A percentile compares a stretch with the other conserved stretches of the same genome.
phyloP scores from a whole-genome alignment of 768 basidiomycete species.

The Sarcodon aspratus region DNA sequence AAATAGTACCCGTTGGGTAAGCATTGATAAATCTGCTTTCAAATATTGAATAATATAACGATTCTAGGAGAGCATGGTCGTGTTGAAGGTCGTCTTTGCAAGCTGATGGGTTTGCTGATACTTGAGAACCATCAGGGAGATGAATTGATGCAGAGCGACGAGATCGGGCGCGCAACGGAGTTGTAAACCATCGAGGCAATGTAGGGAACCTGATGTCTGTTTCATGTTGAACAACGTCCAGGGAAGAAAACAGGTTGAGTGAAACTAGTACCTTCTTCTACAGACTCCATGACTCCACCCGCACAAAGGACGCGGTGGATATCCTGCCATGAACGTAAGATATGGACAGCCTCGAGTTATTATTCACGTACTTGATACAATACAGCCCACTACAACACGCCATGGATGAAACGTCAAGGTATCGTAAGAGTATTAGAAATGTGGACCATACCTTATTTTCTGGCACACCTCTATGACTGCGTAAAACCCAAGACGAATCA shows the following conservation, averaged over 20 bases:
- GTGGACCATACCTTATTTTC: constrained; percentile 49
- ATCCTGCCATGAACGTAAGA: constrained; percentile 34
- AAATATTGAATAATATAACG: constrained; percentile 54
- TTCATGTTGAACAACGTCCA: not conserved
- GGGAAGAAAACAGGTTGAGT: not conserved
- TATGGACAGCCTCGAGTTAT: not conserved
- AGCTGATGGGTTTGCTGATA: constrained; percentile 21
- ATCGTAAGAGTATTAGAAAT: not conserved
- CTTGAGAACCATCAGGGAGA: constrained; percentile 39
- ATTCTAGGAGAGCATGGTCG: constrained; percentile 63
- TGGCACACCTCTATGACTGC: constrained; percentile 38
- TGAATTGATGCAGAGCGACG: constrained; percentile 28
- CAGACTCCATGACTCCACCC: constrained; percentile 58
- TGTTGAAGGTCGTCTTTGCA: constrained; percentile 29
- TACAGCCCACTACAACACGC: constrained; percentile 42
- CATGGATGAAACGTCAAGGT: not conserved
- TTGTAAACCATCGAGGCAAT: constrained; percentile 70
- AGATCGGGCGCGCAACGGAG: constrained; percentile 41
- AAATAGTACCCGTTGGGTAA: constrained; percentile 47
- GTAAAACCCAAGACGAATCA: constrained; percentile 6
- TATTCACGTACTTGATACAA: constrained; percentile 45
- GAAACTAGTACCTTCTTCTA: constrained; percentile 49
- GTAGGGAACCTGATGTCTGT: constrained; percentile 68
- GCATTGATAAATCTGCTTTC: constrained; percentile 63
- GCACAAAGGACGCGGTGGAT: constrained; percentile 58